Conservation (phyloP, 1,284 basidiomycete species). For the Puccinia coronata region DNA sequence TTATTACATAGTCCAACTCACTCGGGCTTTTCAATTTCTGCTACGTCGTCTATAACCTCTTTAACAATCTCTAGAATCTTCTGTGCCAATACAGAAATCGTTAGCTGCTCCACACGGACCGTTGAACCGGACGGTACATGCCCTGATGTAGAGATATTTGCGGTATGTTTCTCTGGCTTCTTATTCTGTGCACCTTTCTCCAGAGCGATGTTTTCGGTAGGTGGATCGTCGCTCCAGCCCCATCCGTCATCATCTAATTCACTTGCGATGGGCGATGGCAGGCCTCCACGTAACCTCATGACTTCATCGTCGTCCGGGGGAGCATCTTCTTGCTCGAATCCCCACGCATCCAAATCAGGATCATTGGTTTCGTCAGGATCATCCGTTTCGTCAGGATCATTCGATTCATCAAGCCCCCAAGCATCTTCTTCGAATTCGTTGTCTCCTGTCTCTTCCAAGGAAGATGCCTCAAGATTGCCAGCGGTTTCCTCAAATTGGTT, state of each 20-base stretch:
- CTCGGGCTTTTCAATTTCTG: conserved; percentile 24
- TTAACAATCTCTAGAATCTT: conserved; percentile 18
- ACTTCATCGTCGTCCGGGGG: neutral
- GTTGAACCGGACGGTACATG: neutral
- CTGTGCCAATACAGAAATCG: conserved; percentile 45
- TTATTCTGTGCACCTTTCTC: neutral
- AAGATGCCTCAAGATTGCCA: neutral
- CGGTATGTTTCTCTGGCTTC: neutral
- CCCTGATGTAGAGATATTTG: neutral
- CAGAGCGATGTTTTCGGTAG: conserved; percentile 1
- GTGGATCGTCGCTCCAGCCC: conserved; percentile 44
- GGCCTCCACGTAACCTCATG: conserved; percentile 42
- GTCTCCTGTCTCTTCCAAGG: neutral
- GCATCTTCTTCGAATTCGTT: conserved; percentile 37
- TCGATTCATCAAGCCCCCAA: conserved; percentile 29
- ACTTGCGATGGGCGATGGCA: conserved; percentile 20
- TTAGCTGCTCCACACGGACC: conserved; percentile 26
- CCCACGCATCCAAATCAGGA: conserved; percentile 30
- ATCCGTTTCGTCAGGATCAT: neutral
- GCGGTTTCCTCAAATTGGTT: neutral
- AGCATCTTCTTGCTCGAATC: conserved; percentile 34
- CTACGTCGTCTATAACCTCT: conserved; percentile 33
- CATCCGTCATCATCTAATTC: conserved; percentile 47
- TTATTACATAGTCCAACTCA: conserved; percentile 1
- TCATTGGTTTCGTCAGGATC: conserved; percentile 21